Base-by-base conservation (phyloP, 192 early-diverging fungal species). In the Coemansia sp. region DNA sequence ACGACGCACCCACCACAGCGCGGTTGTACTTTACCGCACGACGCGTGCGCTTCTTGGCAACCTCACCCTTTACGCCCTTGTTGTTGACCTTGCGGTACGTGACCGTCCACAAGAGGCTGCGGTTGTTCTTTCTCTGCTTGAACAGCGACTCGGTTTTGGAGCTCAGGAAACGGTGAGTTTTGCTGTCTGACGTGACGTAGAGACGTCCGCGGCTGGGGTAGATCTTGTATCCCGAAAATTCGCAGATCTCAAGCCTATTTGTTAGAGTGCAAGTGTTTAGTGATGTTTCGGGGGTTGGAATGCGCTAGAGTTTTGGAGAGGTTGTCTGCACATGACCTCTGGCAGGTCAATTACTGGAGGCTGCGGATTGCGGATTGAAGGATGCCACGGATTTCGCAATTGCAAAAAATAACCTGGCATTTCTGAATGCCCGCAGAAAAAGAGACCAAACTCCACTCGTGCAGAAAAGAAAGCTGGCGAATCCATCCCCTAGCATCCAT, bases 201-300 rank as follows among this genome's bases (percentile, higher is more conserved):
- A 91, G 86, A 88, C 91, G 93, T 65, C 97, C 97, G 83, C 94
- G 93, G 80, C 92, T 93, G 59, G 97, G 97, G 89, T 99, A 97
- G 91, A 99, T 98, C 90, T 97, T 97, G 88, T 91, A 92, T 72
- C 95, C 93, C 70, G 95, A 96, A 83, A 99, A 98, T 77, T 91
- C 89, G 88, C 95, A 97, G 77, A 87, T 86, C 84, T 95, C 92
- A 73, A 90, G 86, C 88, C 90, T 95, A 81, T 9, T 23, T 47
- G 43, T 47, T 10, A 6, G 6, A 47, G 6, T 47, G 43, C 16
- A 6, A 43, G 41, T 43, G 9, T 43, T 47, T 47, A 47, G 43
- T n/a, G n/a, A n/a, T n/a, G n/a, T n/a, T n/a, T n/a, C n/a, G n/a
- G n/a, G n/a, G n/a, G n/a, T n/a, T n/a, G 21, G 21, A 21, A 21